phyloP scores from a whole-genome alignment of 345 rosid genomes.

The Gossypium longicalyx region DNA sequence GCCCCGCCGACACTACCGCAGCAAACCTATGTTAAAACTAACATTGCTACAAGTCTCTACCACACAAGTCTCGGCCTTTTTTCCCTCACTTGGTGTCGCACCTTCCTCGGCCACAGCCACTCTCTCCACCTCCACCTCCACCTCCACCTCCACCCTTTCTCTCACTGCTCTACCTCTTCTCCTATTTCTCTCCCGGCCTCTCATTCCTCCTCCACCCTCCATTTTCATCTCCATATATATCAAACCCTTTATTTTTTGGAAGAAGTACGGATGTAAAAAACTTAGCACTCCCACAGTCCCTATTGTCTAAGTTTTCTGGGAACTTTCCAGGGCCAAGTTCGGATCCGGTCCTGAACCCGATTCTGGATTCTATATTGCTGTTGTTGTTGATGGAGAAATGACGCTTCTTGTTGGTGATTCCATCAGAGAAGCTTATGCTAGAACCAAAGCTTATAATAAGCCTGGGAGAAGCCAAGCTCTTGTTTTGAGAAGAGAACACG shows the following conservation, averaged over 20 bases:
- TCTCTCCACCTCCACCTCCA: conserved; percentile 31
- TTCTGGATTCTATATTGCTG: conserved; percentile 76
- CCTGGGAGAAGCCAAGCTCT: conserved; percentile 39
- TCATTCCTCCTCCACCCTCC: conserved; percentile 44
- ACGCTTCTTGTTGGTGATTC: conserved; percentile 72
- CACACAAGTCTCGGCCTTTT: conserved; percentile 71
- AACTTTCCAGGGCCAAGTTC: conserved; percentile 66
- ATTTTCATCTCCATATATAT: conserved; percentile 64
- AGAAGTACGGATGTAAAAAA: conserved; percentile 60
- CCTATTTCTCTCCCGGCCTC: conserved; percentile 41
- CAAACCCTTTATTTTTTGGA: conserved; percentile 74
- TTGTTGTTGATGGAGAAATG: conserved; percentile 62
- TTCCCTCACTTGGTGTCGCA: conserved; percentile 78
- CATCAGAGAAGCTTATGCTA: conserved; percentile 48
- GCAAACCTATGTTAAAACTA: conserved; percentile 36
- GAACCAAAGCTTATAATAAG: conserved; percentile 38
- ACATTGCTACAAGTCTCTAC: conserved; percentile 67
- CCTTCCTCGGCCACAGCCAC: conserved; percentile 78
- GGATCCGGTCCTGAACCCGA: conserved; percentile 78
- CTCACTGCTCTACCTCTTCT: conserved; percentile 26
- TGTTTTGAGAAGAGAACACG: conserved; percentile 71
- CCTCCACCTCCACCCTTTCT: conserved; percentile 63
- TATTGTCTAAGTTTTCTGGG: conserved; percentile 61
- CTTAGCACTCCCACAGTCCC: conserved; percentile 23
- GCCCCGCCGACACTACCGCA: conserved; percentile 24